These are phyloP conservation scores for Psilocybe sp. DNA, from an alignment of 768 basidiomycete genomes.

Conservation along the genomic window DNA sequence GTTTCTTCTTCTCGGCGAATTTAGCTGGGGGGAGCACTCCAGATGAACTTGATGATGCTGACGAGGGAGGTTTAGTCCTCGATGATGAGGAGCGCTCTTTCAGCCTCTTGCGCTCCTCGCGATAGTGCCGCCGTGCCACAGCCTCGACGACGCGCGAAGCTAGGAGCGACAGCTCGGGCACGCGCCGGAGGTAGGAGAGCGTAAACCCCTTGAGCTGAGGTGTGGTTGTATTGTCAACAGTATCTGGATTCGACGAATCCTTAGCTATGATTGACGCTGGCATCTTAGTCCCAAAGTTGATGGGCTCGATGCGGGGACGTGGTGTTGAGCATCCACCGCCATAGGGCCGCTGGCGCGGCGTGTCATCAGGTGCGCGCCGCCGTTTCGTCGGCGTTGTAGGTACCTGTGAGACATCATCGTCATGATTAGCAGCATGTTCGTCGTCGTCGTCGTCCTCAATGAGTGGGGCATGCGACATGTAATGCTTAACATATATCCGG, in stretches of 20 bases:
- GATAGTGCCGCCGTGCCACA: slow-evolving; percentile 52
- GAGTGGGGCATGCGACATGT: slow-evolving; percentile 59
- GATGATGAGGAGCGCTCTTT: slow-evolving; percentile 26
- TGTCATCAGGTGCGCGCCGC: slow-evolving; percentile 10
- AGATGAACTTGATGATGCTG: slow-evolving; percentile 1
- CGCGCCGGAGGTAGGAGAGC: slow-evolving; percentile 71
- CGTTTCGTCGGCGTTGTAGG: slow-evolving; percentile 37
- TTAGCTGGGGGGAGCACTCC: slow-evolving; percentile 18
- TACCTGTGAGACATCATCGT: slow-evolving; percentile 6
- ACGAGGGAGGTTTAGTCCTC: not conserved
- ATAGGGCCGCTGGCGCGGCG: slow-evolving; percentile 12
- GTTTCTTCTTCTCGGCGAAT: slow-evolving; percentile 51
- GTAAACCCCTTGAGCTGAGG: slow-evolving; percentile 50
- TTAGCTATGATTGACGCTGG: not conserved
- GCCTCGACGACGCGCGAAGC: slow-evolving; percentile 64
- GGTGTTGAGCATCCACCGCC: slow-evolving; percentile 10
- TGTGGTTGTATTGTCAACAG: too few species aligned
- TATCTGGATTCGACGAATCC: too few species aligned
- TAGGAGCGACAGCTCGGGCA: slow-evolving; percentile 66
- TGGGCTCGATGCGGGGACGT: slow-evolving; percentile 6
- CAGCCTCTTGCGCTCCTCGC: slow-evolving; percentile 43
- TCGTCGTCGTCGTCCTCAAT: slow-evolving; percentile 4
- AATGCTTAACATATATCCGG: slow-evolving; percentile 75
- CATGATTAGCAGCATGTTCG: slow-evolving; percentile 11
- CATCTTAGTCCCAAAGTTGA: not conserved